Base-by-base conservation (phyloP, 129 eudicot species). In the Flaveria linearis region DNA sequence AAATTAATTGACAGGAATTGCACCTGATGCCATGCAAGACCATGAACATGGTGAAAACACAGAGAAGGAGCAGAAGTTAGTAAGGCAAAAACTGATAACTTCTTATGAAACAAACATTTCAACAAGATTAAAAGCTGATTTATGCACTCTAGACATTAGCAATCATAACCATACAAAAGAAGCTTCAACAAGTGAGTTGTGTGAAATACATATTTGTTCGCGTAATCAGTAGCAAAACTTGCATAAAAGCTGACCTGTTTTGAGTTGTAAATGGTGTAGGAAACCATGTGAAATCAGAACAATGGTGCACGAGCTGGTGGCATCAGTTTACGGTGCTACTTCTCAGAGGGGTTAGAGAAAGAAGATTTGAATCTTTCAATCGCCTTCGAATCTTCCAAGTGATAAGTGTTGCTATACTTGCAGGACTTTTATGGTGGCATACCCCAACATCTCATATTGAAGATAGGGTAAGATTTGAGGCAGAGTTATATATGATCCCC, bases 241-340 rank as follows among this genome's bases (percentile, higher is more conserved):
- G 62, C 61, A 4, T 78, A 78, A 61, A 79, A 7, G 22, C 69
- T 57, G 69, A 51, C 22, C 18, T 18, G 7, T 50, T 67, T 46
- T 9, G 66, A 51, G 26, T 76, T 46, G 65, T 60, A 2, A 73
- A 75, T 78, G 78, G 69, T 77, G 80, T 80, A 93, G 98, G 82
- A 77, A 84, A 69, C 64, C 77, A 82, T 47, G 75, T 9, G 56
- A 82, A 69, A 72, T 50, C 86, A 66, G 96, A 95, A 76, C 84
- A 95, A 75, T 95, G 99, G 99, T 88, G 96, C 92, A 91, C 97
- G 68, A 95, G 89, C 83, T 95, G 99, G 99, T 89, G 96, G 86
- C 85, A 84, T 66, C 99, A 95, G 63, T 95, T 95, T 75, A 87
- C 85, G 71, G 92, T 95, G 68, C 87, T 95, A 69, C 92, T 95